Conservation (phyloP, 2,329 filamentous ascomycete genomes). For the Monosporascus sp. region DNA sequence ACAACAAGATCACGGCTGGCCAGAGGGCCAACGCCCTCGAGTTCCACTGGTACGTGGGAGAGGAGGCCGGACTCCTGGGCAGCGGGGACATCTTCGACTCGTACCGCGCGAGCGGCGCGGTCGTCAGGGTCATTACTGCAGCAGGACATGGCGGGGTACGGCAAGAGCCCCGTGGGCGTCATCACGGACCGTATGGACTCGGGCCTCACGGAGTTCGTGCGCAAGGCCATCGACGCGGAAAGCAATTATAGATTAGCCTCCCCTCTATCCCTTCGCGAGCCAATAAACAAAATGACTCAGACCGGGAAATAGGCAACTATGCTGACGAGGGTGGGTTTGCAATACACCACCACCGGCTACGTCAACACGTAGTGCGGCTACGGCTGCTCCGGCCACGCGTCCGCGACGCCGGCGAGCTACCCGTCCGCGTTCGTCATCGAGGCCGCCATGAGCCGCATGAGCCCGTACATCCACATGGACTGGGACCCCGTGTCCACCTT, state of each 20-base stretch:
- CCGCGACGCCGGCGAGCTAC: constrained; percentile 60
- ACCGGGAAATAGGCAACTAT: neutral
- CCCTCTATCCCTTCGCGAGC: neutral
- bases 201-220: constrained; percentile 31
- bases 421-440: constrained; percentile 61
- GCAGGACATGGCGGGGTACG: constrained; percentile 40
- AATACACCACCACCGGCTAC: constrained; percentile 34
- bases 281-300: neutral
- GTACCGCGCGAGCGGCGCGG: constrained; percentile 26
- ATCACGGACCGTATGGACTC: constrained; percentile 34
- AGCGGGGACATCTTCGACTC: constrained; percentile 48
- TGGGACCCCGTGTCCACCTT: constrained; percentile 67
- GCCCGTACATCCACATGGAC: constrained; percentile 68
- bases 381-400: constrained; percentile 63
- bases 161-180: constrained; percentile 28
- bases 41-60: constrained; percentile 83
- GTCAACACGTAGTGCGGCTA: constrained; percentile 48
- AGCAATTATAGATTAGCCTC: constrained; percentile 2
- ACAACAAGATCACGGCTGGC: constrained; percentile 56
- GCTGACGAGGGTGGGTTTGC: neutral
- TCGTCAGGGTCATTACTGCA: constrained; percentile 37
- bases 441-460: constrained; percentile 51
- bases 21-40: constrained; percentile 68
- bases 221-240: constrained; percentile 28
- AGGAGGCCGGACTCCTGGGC: constrained; percentile 74